Conservation (phyloP, 305 asterid species). For the Salvia sclarea region DNA sequence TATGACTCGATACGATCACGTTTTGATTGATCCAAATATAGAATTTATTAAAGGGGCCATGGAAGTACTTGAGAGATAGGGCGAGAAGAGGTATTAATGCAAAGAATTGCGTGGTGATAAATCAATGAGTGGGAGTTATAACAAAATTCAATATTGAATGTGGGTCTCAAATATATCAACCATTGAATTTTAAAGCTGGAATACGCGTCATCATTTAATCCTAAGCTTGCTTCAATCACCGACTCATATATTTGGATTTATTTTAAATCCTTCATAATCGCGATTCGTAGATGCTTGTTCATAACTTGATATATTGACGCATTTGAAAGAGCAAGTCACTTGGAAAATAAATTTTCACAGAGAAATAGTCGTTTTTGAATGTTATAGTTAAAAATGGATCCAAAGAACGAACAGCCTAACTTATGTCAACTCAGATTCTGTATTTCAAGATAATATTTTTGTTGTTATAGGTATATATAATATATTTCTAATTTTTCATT, state of each 20-base stretch:
- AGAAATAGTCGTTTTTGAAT: no score
- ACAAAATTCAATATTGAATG: constrained; percentile 5
- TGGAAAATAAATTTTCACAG: no score
- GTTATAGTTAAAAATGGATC: no score
- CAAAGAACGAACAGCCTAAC: no score
- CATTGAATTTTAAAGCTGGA: constrained; percentile 33
- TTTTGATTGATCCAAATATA: background rate
- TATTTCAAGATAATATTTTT: no score
- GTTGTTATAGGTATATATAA: background rate
- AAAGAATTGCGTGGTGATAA: constrained; percentile 28
- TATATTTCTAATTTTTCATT: background rate
- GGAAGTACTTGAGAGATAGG: background rate
- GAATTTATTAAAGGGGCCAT: background rate
- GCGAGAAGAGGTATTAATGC: background rate
- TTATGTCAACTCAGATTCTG: background rate
- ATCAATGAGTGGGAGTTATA: constrained; percentile 18
- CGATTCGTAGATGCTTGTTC: no score
- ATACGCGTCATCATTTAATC: constrained; percentile 22
- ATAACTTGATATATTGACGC: no score
- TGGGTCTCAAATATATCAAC: constrained; percentile 30
- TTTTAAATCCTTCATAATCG: no score
- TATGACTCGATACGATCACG: background rate
- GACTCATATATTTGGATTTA: no score
- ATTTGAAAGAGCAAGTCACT: no score
- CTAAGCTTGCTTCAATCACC: background rate